Conservation (phyloP, 768 basidiomycete species). For the Dioszegia crocea region DNA sequence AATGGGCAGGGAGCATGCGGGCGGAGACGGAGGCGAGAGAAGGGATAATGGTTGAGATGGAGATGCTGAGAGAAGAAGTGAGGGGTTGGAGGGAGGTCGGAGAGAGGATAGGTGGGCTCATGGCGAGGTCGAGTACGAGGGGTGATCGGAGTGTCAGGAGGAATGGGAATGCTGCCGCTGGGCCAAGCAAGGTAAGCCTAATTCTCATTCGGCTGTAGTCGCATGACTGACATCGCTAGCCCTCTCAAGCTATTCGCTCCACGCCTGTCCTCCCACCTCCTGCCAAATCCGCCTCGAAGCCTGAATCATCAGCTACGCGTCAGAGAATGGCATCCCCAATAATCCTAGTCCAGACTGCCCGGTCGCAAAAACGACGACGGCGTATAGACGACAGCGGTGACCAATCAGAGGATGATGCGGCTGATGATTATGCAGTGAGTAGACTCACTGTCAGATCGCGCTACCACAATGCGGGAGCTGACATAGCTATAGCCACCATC, state of each 20-base stretch:
- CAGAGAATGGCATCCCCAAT: neutral
- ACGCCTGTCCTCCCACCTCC: neutral
- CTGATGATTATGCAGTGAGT: neutral
- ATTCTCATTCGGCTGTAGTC: neutral
- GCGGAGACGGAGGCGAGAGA: constrained; percentile 5
- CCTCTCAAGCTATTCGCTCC: neutral
- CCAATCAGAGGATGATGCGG: constrained; percentile 1
- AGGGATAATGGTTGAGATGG: constrained; percentile 6
- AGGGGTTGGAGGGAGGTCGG: neutral
- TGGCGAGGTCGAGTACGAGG: neutral
- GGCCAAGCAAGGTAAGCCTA: constrained; percentile 1
- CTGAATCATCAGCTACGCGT: neutral
- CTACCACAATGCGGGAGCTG: too few species aligned
- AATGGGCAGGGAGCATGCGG: neutral
- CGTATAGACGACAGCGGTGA: constrained; percentile 8
- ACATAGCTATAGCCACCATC: neutral
- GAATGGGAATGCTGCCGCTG: neutral
- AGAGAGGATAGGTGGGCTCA: neutral
- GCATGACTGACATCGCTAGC: neutral
- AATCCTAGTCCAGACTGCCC: neutral
- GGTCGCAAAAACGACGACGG: neutral
- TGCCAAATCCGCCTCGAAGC: neutral
- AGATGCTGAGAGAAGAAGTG: constrained; percentile 5
- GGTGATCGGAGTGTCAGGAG: neutral
- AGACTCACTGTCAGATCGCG: too few species aligned